Conservation (phyloP, 2,329 filamentous ascomycete genomes). For the Teratosphaeria epicoccoides region DNA sequence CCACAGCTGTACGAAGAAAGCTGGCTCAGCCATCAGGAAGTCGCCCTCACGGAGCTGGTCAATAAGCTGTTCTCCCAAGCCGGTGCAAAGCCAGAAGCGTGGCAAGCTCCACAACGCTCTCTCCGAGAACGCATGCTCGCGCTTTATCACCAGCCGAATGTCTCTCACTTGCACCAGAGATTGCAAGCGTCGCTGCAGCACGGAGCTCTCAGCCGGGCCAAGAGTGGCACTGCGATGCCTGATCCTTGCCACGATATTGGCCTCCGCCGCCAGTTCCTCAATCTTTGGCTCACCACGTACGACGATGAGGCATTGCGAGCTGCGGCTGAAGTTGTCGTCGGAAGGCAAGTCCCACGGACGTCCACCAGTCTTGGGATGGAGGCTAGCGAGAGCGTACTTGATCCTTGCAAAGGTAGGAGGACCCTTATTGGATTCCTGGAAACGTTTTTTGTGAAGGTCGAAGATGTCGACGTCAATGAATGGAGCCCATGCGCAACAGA, state of each 20-base stretch:
- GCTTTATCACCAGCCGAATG: slow-evolving; percentile 43
- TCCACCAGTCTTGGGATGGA: background rate
- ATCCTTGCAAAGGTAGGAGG: slow-evolving; percentile 13
- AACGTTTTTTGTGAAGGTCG: slow-evolving; percentile 47
- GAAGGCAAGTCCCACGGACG: slow-evolving; percentile 31
- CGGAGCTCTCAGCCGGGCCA: slow-evolving; percentile 47
- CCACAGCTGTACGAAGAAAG: slow-evolving; percentile 53
- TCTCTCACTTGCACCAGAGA: slow-evolving; percentile 44
- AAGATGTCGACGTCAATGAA: slow-evolving; percentile 37
- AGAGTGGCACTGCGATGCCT: slow-evolving; percentile 36
- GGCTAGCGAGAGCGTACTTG: slow-evolving; percentile 12
- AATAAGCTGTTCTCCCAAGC: slow-evolving; percentile 44
- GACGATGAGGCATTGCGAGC: slow-evolving; percentile 40
- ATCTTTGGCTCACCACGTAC: slow-evolving; percentile 50
- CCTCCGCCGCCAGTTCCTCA: slow-evolving; percentile 45
- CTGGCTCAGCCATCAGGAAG: slow-evolving; percentile 53
- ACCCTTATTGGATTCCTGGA: slow-evolving; percentile 38
- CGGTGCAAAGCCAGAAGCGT: slow-evolving; percentile 14
- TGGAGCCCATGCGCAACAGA: slow-evolving; percentile 3
- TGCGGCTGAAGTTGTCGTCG: slow-evolving; percentile 49
- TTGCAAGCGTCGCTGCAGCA: slow-evolving; percentile 49
- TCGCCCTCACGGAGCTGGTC: slow-evolving; percentile 49
- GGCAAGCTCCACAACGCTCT: background rate
- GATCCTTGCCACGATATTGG: slow-evolving; percentile 48
- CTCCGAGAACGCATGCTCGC: slow-evolving; percentile 41